A percentile compares a stretch with the other conserved stretches of the same genome.
Evolutionary conservation across 2,329 filamentous ascomycete genomes (phyloP).

Genomic region (Paraphaeosphaeria sporulosa): DNA sequence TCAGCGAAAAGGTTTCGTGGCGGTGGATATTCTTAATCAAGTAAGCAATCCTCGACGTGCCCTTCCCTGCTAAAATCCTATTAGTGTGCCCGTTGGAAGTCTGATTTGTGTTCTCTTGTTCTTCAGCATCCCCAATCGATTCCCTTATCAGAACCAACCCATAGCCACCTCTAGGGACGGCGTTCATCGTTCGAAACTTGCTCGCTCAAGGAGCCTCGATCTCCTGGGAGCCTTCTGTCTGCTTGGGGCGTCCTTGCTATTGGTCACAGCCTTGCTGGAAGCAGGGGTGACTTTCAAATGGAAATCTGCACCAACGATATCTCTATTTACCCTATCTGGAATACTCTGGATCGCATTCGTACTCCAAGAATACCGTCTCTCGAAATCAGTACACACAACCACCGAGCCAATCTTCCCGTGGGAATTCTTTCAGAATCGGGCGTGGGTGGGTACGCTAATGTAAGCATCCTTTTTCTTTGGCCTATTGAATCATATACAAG

Average conservation of each 20-base stretch:
- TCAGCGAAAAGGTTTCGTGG: background rate
- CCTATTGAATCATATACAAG: no score
- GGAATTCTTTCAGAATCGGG: conserved; percentile 8
- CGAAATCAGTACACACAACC: background rate
- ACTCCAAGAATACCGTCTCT: no score
- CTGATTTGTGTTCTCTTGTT: background rate
- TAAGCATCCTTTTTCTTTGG: background rate
- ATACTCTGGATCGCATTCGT: background rate
- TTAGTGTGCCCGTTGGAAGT: background rate
- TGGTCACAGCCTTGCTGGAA: conserved; percentile 12
- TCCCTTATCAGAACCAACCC: no score
- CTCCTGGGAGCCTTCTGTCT: conserved; percentile 5
- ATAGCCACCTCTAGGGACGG: no score
- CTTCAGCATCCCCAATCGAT: background rate
- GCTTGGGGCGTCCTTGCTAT: conserved; percentile 1
- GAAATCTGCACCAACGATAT: background rate
- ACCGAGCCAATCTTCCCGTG: conserved; percentile 14
- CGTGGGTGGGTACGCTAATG: conserved; percentile 14
- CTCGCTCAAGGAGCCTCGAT: conserved; percentile 1
- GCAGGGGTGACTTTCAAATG: background rate
- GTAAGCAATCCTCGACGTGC: background rate
- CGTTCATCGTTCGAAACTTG: background rate
- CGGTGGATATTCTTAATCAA: conserved; percentile 11
- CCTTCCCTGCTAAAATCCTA: background rate
- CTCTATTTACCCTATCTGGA: background rate